Evolutionary conservation across 1,139 yeast genomes (phyloP).

Genomic region (Suhomyces panamericanus): DNA sequence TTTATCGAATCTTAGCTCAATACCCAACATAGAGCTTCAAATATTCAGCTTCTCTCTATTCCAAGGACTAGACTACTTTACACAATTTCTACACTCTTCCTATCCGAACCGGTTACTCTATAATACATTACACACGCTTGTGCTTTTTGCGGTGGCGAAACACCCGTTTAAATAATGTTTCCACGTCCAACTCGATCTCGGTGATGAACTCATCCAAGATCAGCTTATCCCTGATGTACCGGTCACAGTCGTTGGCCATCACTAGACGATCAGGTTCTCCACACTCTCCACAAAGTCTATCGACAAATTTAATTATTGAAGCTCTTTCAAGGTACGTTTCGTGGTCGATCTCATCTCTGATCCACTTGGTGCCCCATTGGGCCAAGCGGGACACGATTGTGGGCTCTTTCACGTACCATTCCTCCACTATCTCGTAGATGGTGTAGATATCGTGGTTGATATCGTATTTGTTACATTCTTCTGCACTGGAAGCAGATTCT

Average conservation of each 20-base stretch:
- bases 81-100: neutral
- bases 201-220: slow-evolving; percentile 21
- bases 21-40: no score
- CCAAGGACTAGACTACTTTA: neutral
- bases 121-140: slow-evolving; percentile 7
- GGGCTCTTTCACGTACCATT: slow-evolving; percentile 18
- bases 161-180: slow-evolving; percentile 17
- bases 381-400: slow-evolving; percentile 14
- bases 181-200: slow-evolving; percentile 20
- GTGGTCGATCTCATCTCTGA: slow-evolving; percentile 19
- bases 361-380: slow-evolving; percentile 20
- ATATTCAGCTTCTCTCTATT: no score
- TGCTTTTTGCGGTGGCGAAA: slow-evolving; percentile 12
- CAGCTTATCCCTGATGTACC: slow-evolving; percentile 19
- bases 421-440: slow-evolving; percentile 18
- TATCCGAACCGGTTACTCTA: slow-evolving; percentile 1
- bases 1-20: no score
- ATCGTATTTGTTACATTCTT: slow-evolving; percentile 7
- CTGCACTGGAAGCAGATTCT: neutral
- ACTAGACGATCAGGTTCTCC: slow-evolving; percentile 14
- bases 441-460: slow-evolving; percentile 20
- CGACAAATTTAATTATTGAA: slow-evolving; percentile 15
- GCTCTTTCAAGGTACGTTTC: slow-evolving; percentile 19
- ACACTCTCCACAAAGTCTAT: slow-evolving; percentile 14
- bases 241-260: slow-evolving; percentile 18